These are phyloP conservation scores for Aspergillus latus DNA, from an alignment of 2,329 filamentous ascomycete species.

Conservation along the genomic window DNA sequence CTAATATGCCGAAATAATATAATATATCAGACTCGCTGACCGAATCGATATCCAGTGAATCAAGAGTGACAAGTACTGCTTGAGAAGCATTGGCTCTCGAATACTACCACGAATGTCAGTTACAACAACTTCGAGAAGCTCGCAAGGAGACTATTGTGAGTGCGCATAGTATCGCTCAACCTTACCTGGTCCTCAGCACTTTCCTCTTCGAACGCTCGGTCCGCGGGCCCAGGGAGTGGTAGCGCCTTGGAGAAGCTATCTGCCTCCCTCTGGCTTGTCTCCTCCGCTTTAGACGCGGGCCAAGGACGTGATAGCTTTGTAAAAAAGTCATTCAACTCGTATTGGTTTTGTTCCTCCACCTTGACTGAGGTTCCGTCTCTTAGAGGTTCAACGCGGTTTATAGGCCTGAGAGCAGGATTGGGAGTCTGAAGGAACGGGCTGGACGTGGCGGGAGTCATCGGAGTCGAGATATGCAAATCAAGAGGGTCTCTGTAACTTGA, in stretches of 20 bases:
- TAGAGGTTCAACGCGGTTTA: neutral
- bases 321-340: neutral
- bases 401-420: neutral
- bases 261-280: neutral
- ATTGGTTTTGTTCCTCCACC: neutral
- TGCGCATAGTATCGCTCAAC: neutral
- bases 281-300: neutral
- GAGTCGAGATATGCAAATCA: neutral
- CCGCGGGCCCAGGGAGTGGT: neutral
- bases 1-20: slow-evolving; percentile 35
- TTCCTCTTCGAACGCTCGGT: neutral
- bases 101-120: neutral
- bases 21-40: slow-evolving; percentile 25
- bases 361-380: neutral
- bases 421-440: neutral
- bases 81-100: neutral
- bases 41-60: slow-evolving; percentile 10
- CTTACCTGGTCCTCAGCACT: neutral
- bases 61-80: neutral
- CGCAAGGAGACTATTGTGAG: neutral
- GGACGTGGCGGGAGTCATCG: neutral
- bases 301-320: neutral
- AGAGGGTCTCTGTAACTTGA: neutral
- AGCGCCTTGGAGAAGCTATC: neutral
- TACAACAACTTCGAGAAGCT: neutral